Percentiles rank a stretch among this genome's conserved stretches.
These are phyloP conservation scores for Fraxinus pennsylvanica DNA, from an alignment of 257 asterid species.

Conservation along the genomic window DNA sequence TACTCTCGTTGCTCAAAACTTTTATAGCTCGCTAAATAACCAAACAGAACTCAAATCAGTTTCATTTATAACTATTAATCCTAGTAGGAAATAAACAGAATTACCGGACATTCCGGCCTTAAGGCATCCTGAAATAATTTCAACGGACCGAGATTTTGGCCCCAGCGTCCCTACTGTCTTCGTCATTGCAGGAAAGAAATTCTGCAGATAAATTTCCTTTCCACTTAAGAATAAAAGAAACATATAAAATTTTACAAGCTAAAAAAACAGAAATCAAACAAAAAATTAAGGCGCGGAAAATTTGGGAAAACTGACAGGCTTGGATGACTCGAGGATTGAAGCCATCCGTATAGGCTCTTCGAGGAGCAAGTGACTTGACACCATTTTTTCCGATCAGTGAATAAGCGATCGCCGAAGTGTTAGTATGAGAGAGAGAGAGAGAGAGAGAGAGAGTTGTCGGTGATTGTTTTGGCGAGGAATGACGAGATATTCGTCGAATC, in stretches of 20 bases:
- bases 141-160: conserved; percentile 75
- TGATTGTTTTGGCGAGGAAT: no score
- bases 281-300: not conserved
- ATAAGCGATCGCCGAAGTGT: not conserved
- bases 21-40: not conserved
- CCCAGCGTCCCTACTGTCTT: conserved; percentile 92
- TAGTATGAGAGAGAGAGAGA: not conserved
- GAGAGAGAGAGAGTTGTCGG: no score
- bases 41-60: not conserved
- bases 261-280: not conserved
- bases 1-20: not conserved
- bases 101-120: conserved; percentile 92
- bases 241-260: not conserved
- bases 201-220: conserved; percentile 44
- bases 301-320: conserved; percentile 32
- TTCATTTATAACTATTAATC: not conserved
- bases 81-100: not conserved
- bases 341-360: conserved; percentile 59
- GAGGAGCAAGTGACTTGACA: conserved; percentile 53
- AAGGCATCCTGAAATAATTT: conserved; percentile 75
- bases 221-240: not conserved
- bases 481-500: no score
- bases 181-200: conserved; percentile 84
- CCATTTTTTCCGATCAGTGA: conserved; percentile 24
- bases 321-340: conserved; percentile 56